Evolutionary conservation across 306 rosid genomes (phyloP).

Genomic region (Pyrus pyrifolia): DNA sequence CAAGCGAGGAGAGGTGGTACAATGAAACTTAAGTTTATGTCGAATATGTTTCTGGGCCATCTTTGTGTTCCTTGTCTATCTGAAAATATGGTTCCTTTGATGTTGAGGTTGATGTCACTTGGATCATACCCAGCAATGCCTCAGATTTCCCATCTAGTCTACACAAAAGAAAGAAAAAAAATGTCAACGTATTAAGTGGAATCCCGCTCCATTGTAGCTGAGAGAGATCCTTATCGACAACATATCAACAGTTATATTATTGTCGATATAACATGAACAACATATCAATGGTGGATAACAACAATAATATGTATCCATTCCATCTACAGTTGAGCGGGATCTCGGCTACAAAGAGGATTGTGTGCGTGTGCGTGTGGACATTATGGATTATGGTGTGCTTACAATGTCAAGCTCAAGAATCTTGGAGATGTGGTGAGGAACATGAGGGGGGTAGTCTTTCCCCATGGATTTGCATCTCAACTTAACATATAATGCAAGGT

Average conservation of each 20-base stretch:
- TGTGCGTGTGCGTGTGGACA: no score
- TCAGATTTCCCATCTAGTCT: constrained; percentile 34
- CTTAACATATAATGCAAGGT: constrained; percentile 26
- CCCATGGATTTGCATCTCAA: constrained; percentile 39
- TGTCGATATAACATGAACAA: no score
- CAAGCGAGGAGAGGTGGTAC: constrained; percentile 23
- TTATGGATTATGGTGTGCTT: constrained; percentile 10
- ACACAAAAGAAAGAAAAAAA: background rate
- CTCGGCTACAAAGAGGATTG: no score
- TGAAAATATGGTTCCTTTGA: constrained; percentile 26
- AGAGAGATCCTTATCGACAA: no score
- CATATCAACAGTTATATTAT: no score
- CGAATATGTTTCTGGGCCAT: constrained; percentile 24
- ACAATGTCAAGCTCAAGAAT: constrained; percentile 41
- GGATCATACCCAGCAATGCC: constrained; percentile 9
- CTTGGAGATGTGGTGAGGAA: constrained; percentile 37
- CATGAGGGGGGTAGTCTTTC: constrained; percentile 35
- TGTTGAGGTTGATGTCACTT: background rate
- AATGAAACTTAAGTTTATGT: constrained; percentile 22
- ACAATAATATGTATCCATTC: no score
- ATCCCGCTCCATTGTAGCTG: no score
- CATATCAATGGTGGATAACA: no score
- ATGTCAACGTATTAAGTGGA: background rate
- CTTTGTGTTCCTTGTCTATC: constrained; percentile 31
- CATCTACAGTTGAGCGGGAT: no score